Base-by-base conservation (phyloP, 1,139 yeast genomes). In the Zygosaccharomyces sapae region DNA sequence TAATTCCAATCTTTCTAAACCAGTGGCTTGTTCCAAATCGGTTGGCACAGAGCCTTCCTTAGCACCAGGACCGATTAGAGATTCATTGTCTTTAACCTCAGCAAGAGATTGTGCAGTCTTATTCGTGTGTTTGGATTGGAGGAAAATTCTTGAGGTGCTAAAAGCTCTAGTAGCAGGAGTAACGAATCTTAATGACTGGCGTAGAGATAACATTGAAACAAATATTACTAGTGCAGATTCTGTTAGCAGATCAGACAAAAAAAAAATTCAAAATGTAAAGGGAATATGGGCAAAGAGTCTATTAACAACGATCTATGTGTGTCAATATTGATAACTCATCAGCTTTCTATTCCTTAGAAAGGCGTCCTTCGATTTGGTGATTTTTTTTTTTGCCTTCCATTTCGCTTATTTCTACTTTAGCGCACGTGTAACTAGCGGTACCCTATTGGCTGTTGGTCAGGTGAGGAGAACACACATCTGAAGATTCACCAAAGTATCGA, bases 11-110 rank as follows among this genome's bases (percentile, higher is more conserved):
- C 98, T 89, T 73, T 86, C 97, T 68, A 92, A 78, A 86, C 98
- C 98, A 48, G 98, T 94, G 62, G 97, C 89, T 75, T 90, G 97
- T 65, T 92, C 97, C 62, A 86, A 68, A 70, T 90, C 96, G 52
- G 95, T 81, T 69, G 98, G 97, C 63, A 92, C 82, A 50, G 84
- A 77, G 63, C 94, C 95, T 55, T 70, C 73, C 62, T 77, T 73
- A 57, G 96, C 95, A 79, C 96, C 97, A 51, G 84, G 81, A 71
- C 97, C 96, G 61, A 89, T 80, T 71, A 92, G 80, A 49, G 90
- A 77, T 65, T 80, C 86, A 48, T 83, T 79, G 65, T 90, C 90
- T 48, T 82, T 77, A 59, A 90, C 95, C 67, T 90, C 95, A 49
- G 83, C 72, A 65, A 90, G 78, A 50, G 68, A 75, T 55, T 72